A percentile compares a stretch with the other conserved stretches of the same genome.
phyloP scores from a whole-genome alignment of 805 yeast species.

The Yarrowia divulgata region DNA sequence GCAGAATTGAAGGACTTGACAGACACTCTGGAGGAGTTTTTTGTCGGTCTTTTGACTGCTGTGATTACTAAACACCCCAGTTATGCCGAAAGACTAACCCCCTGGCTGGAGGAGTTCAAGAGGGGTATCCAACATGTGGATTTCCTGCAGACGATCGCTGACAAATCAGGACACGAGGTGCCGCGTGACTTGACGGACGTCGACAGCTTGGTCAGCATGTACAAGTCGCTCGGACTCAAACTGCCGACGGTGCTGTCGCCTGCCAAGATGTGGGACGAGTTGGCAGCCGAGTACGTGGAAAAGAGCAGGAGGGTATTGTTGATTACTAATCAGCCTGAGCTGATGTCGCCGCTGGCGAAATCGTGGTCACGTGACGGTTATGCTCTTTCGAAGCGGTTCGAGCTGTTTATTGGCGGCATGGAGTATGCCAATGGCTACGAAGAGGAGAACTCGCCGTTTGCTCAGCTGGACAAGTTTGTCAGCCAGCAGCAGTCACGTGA shows the following conservation, averaged over 20 bases:
- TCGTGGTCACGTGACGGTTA: conserved; percentile 53
- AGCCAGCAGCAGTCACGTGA: conserved; percentile 54
- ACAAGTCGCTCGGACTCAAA: conserved; percentile 51
- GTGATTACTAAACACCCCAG: conserved; percentile 45
- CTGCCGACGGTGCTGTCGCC: conserved; percentile 44
- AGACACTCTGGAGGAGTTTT: conserved; percentile 64
- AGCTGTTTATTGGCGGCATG: conserved; percentile 76
- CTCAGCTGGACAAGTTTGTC: conserved; percentile 56
- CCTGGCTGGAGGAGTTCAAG: conserved; percentile 39
- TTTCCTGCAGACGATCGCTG: conserved; percentile 70
- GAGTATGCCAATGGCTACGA: conserved; percentile 95
- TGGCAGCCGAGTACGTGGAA: conserved; percentile 70
- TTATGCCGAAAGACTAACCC: conserved; percentile 39
- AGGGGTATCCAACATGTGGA: conserved; percentile 58
- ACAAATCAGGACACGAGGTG: conserved; percentile 56
- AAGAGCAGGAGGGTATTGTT: conserved; percentile 52
- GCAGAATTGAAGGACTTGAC: conserved; percentile 72
- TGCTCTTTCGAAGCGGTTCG: conserved; percentile 67
- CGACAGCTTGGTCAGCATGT: conserved; percentile 55
- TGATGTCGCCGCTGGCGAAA: conserved; percentile 88
- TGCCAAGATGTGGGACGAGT: conserved; percentile 66
- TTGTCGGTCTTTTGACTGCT: conserved; percentile 53
- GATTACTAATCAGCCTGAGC: conserved; percentile 81
- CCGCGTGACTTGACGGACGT: conserved; percentile 56
- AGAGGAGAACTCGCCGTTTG: conserved; percentile 88